These are phyloP conservation scores for Globisporangium okanoganense DNA, from an alignment of 352 stramenopile genomes.

Conservation along the genomic window DNA sequence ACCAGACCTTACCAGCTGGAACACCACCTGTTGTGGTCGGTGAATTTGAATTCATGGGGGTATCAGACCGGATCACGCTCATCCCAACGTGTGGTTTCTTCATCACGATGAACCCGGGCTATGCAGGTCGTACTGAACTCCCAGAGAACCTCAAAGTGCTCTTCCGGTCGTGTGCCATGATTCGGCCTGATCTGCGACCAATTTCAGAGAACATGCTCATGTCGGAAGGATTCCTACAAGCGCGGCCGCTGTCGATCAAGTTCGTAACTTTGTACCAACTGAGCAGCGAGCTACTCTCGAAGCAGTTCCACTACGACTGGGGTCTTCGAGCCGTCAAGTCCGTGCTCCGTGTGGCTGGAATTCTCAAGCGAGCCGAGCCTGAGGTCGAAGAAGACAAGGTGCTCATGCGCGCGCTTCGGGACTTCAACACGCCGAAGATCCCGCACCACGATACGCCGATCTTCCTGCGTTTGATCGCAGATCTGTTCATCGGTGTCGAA, in stretches of 20 bases:
- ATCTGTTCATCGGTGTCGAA: slow-evolving; percentile 91
- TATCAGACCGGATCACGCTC: slow-evolving; percentile 79
- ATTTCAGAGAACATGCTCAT: slow-evolving; percentile 91
- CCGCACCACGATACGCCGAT: slow-evolving; percentile 86
- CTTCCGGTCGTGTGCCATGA: slow-evolving; percentile 93
- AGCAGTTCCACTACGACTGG: slow-evolving; percentile 92
- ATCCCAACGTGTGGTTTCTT: slow-evolving; percentile 91
- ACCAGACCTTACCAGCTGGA: slow-evolving; percentile 89
- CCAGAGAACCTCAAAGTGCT: slow-evolving; percentile 91
- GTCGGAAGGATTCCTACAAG: slow-evolving; percentile 87
- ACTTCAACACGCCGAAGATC: slow-evolving; percentile 89
- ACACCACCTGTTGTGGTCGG: slow-evolving; percentile 90
- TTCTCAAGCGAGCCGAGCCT: slow-evolving; percentile 77
- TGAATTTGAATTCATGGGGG: slow-evolving; percentile 87
- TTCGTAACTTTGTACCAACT: slow-evolving; percentile 90
- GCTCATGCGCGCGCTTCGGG: slow-evolving; percentile 80
- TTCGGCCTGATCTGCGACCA: slow-evolving; percentile 91
- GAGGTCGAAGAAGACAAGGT: slow-evolving; percentile 86
- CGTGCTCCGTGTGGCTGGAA: slow-evolving; percentile 81
- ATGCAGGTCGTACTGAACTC: slow-evolving; percentile 84
- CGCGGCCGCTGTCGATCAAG: slow-evolving; percentile 89
- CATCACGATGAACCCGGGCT: slow-evolving; percentile 96
- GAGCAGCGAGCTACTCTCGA: slow-evolving; percentile 79
- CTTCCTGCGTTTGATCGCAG: slow-evolving; percentile 83
- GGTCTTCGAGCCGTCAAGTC: slow-evolving; percentile 88